These are phyloP conservation scores for Kwoniella dendrophila DNA, from an alignment of 768 basidiomycete genomes.

Conservation along the genomic window DNA sequence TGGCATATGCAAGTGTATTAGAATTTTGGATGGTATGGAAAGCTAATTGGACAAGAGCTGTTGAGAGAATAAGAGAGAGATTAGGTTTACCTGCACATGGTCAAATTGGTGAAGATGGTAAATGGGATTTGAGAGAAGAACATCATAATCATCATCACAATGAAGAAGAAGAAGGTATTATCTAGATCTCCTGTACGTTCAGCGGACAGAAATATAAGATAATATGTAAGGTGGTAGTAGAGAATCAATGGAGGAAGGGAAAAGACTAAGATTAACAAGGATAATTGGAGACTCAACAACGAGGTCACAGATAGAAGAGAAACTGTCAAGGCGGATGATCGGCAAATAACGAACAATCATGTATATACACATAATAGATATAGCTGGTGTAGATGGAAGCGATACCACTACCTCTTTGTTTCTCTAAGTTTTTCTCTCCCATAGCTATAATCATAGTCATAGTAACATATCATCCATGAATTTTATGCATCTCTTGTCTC, in stretches of 20 bases:
- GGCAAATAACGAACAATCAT: too few species aligned
- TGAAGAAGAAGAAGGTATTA: constrained; percentile 15
- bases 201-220: neutral
- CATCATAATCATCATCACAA: neutral
- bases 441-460: too few species aligned
- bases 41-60: constrained; percentile 46
- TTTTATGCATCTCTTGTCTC: too few species aligned
- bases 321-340: too few species aligned
- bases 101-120: constrained; percentile 45
- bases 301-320: too few species aligned
- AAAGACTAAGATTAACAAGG: too few species aligned
- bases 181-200: too few species aligned
- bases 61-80: constrained; percentile 46
- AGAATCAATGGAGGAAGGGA: neutral
- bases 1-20: constrained; percentile 41
- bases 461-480: neutral
- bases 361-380: too few species aligned
- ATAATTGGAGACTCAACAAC: too few species aligned
- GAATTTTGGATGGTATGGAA: constrained; percentile 44
- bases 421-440: too few species aligned
- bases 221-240: neutral
- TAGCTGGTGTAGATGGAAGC: too few species aligned
- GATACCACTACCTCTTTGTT: too few species aligned
- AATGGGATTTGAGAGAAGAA: constrained; percentile 21
- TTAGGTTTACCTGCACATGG: constrained; percentile 39